Conservation (phyloP, 345 rosid genomes). For the Clausena lansium region DNA sequence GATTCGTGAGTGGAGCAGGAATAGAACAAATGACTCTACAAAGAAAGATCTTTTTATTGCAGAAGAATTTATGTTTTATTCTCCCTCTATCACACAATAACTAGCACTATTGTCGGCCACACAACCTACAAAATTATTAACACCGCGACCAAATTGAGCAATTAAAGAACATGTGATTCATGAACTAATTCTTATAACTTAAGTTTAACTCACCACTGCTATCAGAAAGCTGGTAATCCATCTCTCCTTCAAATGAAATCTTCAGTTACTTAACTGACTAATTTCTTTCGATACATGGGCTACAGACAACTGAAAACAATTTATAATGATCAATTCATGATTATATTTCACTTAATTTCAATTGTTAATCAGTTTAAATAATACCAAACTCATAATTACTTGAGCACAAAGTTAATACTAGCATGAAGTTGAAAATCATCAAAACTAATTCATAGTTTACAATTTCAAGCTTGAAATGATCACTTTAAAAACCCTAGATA, state of each 20-base stretch:
- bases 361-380: neutral
- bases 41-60: neutral
- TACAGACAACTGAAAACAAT: constrained; percentile 22
- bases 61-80: neutral
- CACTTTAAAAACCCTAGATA: neutral
- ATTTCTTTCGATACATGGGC: constrained; percentile 8
- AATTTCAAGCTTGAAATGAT: neutral
- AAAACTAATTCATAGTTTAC: neutral
- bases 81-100: neutral
- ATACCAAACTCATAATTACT: neutral
- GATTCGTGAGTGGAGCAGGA: neutral
- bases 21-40: neutral
- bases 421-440: neutral
- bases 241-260: constrained; percentile 13
- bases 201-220: constrained; percentile 39
- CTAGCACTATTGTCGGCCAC: neutral
- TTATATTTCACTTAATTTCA: neutral
- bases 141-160: neutral
- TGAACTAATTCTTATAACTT: neutral
- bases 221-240: constrained; percentile 41
- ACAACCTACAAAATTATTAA: neutral
- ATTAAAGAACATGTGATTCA: neutral
- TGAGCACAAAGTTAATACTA: neutral
- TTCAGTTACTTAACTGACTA: neutral
- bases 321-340: constrained; percentile 1